A percentile compares a stretch with the other conserved stretches of the same genome.
These are phyloP conservation scores for Fistulifera pelliculosa DNA, from an alignment of 108 stramenopile species.

Conservation along the genomic window DNA sequence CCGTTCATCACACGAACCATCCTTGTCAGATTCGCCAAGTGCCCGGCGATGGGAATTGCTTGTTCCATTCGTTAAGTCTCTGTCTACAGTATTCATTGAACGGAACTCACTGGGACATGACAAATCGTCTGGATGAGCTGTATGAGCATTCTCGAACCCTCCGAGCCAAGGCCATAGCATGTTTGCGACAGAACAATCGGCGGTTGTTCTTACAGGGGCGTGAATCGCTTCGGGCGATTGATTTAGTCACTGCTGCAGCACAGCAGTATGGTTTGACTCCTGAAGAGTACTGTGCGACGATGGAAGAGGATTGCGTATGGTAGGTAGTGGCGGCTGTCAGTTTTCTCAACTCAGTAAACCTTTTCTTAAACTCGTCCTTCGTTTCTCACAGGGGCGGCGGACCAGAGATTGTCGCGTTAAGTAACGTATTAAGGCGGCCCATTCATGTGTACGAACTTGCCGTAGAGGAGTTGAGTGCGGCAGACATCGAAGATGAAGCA, in stretches of 20 bases:
- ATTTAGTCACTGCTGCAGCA: conserved; percentile 74
- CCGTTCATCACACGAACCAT: conserved; percentile 20
- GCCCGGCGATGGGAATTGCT: conserved; percentile 89
- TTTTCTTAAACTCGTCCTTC: no score
- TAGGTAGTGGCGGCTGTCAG: no score
- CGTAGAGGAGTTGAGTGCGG: background rate
- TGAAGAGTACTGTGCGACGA: conserved; percentile 77
- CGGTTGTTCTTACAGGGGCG: conserved; percentile 75
- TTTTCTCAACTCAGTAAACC: no score
- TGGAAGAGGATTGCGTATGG: conserved; percentile 89
- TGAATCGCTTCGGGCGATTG: conserved; percentile 57
- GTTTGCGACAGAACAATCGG: conserved; percentile 15
- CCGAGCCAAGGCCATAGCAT: conserved; percentile 43
- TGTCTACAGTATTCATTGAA: conserved; percentile 31
- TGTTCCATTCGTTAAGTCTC: conserved; percentile 54
- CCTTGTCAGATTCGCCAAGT: conserved; percentile 69
- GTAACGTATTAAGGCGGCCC: conserved; percentile 83
- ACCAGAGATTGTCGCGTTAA: conserved; percentile 92
- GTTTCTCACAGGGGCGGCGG: conserved; percentile 61
- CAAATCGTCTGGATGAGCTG: conserved; percentile 24
- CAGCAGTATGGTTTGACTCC: conserved; percentile 68
- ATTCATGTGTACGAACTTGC: conserved; percentile 90
- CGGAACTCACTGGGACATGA: conserved; percentile 47
- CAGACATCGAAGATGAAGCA: background rate
- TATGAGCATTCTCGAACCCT: conserved; percentile 32